phyloP scores from a whole-genome alignment of 2,329 filamentous ascomycete species.

The Colletotrichum musae region DNA sequence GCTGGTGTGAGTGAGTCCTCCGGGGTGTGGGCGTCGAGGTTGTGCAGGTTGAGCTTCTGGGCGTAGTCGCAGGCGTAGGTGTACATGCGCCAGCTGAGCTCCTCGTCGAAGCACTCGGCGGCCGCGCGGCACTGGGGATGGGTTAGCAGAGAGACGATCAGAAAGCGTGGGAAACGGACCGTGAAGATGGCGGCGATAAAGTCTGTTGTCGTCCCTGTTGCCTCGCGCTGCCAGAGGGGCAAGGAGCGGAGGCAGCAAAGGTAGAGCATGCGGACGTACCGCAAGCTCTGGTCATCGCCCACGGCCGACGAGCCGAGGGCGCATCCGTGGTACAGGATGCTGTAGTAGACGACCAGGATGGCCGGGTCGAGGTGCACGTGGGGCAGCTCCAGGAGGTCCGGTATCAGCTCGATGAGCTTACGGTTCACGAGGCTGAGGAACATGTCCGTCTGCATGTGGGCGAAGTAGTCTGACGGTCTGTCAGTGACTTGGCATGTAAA shows the following conservation, averaged over 20 bases:
- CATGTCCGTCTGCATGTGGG: constrained; percentile 48
- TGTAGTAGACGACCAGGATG: constrained; percentile 50
- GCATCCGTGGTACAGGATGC: constrained; percentile 48
- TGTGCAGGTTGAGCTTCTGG: constrained; percentile 49
- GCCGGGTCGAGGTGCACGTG: constrained; percentile 50
- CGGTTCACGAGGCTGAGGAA: constrained; percentile 48
- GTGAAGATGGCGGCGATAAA: constrained; percentile 49
- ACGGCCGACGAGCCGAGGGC: constrained; percentile 15
- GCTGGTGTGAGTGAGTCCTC: not conserved
- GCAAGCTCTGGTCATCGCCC: not conserved
- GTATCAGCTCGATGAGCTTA: constrained; percentile 48
- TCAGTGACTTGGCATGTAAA: not conserved
- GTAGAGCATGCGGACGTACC: constrained; percentile 39
- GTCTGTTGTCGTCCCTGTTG: constrained; percentile 49
- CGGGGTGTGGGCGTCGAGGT: constrained; percentile 44
- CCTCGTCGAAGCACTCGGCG: constrained; percentile 51
- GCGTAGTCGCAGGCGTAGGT: constrained; percentile 50
- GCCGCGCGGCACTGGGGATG: constrained; percentile 45
- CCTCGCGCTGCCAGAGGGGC: constrained; percentile 49
- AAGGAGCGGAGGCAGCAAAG: constrained; percentile 49
- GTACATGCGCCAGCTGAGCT: constrained; percentile 50
- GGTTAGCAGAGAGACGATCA: not conserved
- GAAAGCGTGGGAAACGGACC: constrained; percentile 34
- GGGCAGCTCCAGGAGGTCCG: constrained; percentile 47
- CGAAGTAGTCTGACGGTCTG: constrained; percentile 46